Evolutionary conservation across 2,329 filamentous ascomycete species (phyloP).

Genomic region (Claviceps cyperi): DNA sequence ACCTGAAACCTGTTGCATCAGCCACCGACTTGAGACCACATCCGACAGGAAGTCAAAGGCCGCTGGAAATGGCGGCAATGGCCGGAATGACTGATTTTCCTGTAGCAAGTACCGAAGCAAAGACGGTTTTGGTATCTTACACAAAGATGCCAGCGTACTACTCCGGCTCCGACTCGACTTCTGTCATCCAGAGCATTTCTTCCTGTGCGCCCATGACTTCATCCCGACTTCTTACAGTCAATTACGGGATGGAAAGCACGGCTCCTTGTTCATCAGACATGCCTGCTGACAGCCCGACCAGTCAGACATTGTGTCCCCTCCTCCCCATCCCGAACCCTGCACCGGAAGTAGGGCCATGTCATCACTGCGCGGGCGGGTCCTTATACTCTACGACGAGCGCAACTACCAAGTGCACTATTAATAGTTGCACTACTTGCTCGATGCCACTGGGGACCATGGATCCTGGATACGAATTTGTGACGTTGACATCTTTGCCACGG

Average conservation of each 20-base stretch:
- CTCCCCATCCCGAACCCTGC: neutral
- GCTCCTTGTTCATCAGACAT: neutral
- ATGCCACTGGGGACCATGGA: neutral
- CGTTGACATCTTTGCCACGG: neutral
- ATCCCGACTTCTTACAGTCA: neutral
- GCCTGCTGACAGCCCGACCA: neutral
- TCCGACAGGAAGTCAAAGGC: neutral
- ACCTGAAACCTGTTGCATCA: neutral
- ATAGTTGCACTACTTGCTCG: neutral
- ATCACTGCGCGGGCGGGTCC: conserved; percentile 16
- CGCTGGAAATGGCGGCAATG: neutral
- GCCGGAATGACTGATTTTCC: conserved; percentile 1
- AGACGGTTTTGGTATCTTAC: neutral
- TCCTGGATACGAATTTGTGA: neutral
- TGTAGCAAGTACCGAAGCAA: neutral
- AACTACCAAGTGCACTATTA: neutral
- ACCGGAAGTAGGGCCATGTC: conserved; percentile 11
- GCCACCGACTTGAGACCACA: conserved; percentile 3
- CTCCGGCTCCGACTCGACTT: too few relatives aligned
- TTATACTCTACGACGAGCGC: conserved; percentile 11
- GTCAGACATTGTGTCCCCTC: neutral
- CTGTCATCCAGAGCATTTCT: neutral
- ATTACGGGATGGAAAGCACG: neutral
- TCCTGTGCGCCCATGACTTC: neutral
- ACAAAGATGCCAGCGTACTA: neutral